Evolutionary conservation across 2,329 filamentous ascomycete genomes (phyloP), one percentile per base, ranked within the genome.

Genomic region (Aspergillaceae sp.): DNA sequence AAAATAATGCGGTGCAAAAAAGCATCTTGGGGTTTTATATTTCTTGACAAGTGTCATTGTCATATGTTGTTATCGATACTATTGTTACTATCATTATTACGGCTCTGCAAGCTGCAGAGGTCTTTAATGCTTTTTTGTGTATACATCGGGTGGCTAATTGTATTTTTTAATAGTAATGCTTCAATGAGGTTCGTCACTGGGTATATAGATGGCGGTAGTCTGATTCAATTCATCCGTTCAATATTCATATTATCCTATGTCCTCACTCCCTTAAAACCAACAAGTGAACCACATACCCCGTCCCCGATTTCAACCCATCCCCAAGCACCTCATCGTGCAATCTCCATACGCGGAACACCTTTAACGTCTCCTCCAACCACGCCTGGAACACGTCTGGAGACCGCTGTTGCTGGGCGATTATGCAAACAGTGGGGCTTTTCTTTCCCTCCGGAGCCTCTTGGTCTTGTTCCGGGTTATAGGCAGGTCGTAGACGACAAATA

Each of bases 321-420:
- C 75, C 77, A 42, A 94, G 60, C 33, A 78, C 64, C 33, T 73
- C 68, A 58, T 88, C 83, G 0, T 82, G 80, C 4, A 95, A 66
- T 47, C 86, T 77, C 87, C 89, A 97, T 5, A 84, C 80, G 7
- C 74, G 73, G 58, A 97, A 97, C 6, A 65, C 62, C 30, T 62
- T 62, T 49, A 78, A 67, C 53, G 95, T 90, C 44, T 78, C 77
- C 50, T 72, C 73, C 42, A 95, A 68, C 87, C 90, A 97, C 9
- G 74, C 70, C 56, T 91, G 83, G 56, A 97, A 92, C 4, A 97
- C 87, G 32, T 90, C 84, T 2, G 86, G 79, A 29, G 87, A 83
- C 29, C 92, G 80, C 42, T 96, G 77, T 66, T 97, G 91, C 71
- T 97, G 91, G 27, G 87, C 91, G 43, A 97, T 76, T 4, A 97